Conservation (phyloP, 805 yeast genomes). For the Candida rishiriensis region DNA sequence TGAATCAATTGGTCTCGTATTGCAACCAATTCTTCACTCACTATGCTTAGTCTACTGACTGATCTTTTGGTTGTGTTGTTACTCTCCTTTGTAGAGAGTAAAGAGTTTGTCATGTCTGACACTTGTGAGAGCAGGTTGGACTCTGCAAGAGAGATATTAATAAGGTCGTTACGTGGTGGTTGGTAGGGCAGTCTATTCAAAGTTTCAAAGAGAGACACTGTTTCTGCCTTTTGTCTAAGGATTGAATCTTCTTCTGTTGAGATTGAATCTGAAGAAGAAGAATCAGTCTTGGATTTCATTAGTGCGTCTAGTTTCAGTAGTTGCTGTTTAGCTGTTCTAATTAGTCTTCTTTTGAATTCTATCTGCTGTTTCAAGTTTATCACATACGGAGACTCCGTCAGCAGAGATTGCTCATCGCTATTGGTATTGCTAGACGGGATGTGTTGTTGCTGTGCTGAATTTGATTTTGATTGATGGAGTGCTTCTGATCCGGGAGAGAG, state of each 20-base stretch:
- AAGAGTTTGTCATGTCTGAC: conserved; percentile 4
- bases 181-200: conserved; percentile 24
- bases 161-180: conserved; percentile 26
- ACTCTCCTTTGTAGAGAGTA: neutral
- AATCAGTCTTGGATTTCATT: neutral
- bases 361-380: conserved; percentile 19
- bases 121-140: conserved; percentile 9
- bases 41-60: neutral
- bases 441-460: too few species aligned
- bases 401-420: neutral
- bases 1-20: conserved; percentile 6
- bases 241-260: neutral
- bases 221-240: conserved; percentile 4
- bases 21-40: conserved; percentile 3
- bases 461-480: too few species aligned
- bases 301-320: conserved; percentile 6
- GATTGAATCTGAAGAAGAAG: neutral
- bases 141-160: conserved; percentile 25
- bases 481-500: too few species aligned
- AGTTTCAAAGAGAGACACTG: conserved; percentile 22
- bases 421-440: too few species aligned
- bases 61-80: conserved; percentile 3
- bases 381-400: conserved; percentile 14
- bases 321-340: conserved; percentile 16
- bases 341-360: conserved; percentile 16